Conservation (phyloP, 495 filamentous ascomycete genomes). For the Penicillium psychrofluorescens region DNA sequence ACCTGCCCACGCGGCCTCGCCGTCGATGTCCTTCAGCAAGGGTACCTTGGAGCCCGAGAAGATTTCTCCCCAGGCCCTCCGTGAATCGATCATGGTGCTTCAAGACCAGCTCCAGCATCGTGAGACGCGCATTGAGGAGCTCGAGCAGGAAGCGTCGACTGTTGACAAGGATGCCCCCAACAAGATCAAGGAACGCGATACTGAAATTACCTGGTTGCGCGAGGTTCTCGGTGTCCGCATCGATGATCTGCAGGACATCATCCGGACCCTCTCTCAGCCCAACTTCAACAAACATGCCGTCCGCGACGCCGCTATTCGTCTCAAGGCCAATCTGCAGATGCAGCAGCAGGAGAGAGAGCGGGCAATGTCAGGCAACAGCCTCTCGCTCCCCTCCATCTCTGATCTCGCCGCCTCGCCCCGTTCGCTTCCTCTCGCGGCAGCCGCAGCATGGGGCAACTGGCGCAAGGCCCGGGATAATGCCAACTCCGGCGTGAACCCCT, state of each 20-base stretch:
- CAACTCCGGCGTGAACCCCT: slow-evolving; percentile 26
- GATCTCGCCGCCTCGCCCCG: slow-evolving; percentile 69
- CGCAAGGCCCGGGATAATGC: slow-evolving; percentile 52
- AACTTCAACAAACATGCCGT: slow-evolving; percentile 67
- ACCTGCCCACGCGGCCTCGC: slow-evolving; percentile 30
- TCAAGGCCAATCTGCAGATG: slow-evolving; percentile 95
- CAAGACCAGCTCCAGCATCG: slow-evolving; percentile 95
- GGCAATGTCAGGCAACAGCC: slow-evolving; percentile 40
- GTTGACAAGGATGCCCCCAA: slow-evolving; percentile 65
- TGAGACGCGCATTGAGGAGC: slow-evolving; percentile 77
- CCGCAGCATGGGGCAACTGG: slow-evolving; percentile 81
- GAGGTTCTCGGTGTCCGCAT: slow-evolving; percentile 86
- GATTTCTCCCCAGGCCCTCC: slow-evolving; percentile 86
- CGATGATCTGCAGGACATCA: slow-evolving; percentile 88
- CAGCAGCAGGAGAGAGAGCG: slow-evolving; percentile 89
- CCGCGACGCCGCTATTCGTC: slow-evolving; percentile 82
- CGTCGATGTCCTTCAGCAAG: slow-evolving; percentile 35
- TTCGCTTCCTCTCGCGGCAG: slow-evolving; percentile 71
- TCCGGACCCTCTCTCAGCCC: slow-evolving; percentile 66
- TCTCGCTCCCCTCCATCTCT: slow-evolving; percentile 49
- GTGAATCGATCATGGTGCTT: slow-evolving; percentile 90
- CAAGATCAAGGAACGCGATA: slow-evolving; percentile 81
- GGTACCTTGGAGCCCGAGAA: slow-evolving; percentile 62
- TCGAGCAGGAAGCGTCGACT: slow-evolving; percentile 61
- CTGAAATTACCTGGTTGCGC: slow-evolving; percentile 92